Conservation (phyloP, 2,329 filamentous ascomycete genomes). For the Pseudogymnoascus sp. region DNA sequence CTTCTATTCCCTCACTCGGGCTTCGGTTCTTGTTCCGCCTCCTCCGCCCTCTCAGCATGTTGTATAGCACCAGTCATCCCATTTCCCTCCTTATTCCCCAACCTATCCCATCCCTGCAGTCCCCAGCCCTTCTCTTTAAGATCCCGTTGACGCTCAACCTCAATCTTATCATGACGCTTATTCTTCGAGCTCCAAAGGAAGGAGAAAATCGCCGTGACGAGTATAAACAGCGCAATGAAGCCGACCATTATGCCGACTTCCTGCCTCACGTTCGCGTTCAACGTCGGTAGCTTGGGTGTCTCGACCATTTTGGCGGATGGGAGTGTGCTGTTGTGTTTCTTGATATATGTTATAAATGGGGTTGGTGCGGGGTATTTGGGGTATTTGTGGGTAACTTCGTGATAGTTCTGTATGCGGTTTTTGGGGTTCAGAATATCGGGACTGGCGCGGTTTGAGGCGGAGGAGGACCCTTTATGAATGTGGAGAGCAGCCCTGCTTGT, state of each 20-base stretch:
- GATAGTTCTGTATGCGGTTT: neutral
- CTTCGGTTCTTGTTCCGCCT: neutral
- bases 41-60: neutral
- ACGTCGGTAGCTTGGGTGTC: neutral
- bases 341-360: neutral
- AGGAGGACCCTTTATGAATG: neutral
- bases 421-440: neutral
- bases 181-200: conserved; percentile 12
- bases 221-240: neutral
- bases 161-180: neutral
- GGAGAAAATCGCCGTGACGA: conserved; percentile 15
- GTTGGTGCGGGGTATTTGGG: neutral
- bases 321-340: neutral
- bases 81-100: neutral
- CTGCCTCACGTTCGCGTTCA: neutral
- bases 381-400: neutral
- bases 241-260: neutral
- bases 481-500: neutral
- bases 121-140: neutral
- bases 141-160: neutral
- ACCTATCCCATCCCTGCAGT: neutral
- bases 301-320: neutral
- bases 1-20: neutral
- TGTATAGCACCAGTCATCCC: neutral
- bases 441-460: neutral